Conservation (phyloP, 192 early-diverging fungal species). For the Rhizophagus clarus region DNA sequence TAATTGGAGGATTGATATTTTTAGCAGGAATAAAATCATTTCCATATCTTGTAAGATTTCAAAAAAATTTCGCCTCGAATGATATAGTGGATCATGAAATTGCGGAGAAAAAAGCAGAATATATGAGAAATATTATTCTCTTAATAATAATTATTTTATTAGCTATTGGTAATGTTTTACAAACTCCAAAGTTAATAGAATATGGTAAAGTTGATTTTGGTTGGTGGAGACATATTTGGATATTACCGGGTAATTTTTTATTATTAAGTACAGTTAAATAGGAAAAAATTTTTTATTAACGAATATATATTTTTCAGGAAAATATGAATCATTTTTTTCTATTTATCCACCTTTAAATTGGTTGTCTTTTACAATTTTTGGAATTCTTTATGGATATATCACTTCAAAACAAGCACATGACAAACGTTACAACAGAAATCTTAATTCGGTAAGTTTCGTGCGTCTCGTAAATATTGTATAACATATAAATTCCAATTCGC, state of each 20-base stretch:
- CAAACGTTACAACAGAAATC: not conserved
- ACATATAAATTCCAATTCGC: too few relatives aligned
- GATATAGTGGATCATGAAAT: not conserved
- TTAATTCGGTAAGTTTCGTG: not conserved
- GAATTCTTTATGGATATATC: not conserved
- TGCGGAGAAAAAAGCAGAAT: not conserved
- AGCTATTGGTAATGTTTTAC: not conserved
- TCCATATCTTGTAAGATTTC: not conserved
- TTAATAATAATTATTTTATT: not conserved
- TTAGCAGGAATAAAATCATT: not conserved
- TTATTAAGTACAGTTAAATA: too few relatives aligned
- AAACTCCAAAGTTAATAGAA: not conserved
- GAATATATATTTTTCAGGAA: not conserved
- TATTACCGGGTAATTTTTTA: not conserved
- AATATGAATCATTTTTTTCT: not conserved
- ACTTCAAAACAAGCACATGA: not conserved
- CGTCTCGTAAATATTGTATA: too few relatives aligned
- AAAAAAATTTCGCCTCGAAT: not conserved
- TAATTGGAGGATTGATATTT: not conserved
- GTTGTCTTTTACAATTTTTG: not conserved
- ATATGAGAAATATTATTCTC: not conserved
- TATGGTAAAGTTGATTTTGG: not conserved
- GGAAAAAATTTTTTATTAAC: not conserved
- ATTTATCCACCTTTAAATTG: slow-evolving; percentile 6
- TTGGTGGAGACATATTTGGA: not conserved